These are phyloP conservation scores for Zancudomyces culisetae DNA, from an alignment of 371 early-diverging fungal genomes.

Conservation along the genomic window DNA sequence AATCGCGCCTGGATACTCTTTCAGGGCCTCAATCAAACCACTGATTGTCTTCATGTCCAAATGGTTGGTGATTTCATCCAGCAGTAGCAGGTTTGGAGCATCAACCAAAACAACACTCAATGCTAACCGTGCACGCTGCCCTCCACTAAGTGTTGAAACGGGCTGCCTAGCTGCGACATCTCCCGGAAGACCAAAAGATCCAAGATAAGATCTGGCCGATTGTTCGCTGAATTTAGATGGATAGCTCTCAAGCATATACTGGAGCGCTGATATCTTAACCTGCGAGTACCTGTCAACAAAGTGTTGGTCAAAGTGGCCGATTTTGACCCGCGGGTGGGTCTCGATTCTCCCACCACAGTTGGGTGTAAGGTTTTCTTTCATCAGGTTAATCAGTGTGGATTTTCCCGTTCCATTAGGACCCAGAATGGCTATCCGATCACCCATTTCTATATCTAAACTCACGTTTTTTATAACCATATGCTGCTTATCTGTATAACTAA, in stretches of 20 bases:
- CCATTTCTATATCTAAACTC: constrained; percentile 85
- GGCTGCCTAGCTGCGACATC: constrained; percentile 73
- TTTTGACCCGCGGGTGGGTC: constrained; percentile 71
- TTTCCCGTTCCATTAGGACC: constrained; percentile 92
- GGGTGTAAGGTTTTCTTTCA: constrained; percentile 56
- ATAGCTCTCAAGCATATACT: constrained; percentile 30
- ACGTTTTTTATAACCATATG: constrained; percentile 61
- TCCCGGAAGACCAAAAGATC: constrained; percentile 85
- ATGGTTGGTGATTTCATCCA: constrained; percentile 96
- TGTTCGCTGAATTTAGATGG: constrained; percentile 34
- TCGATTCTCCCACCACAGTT: constrained; percentile 73
- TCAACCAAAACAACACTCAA: constrained; percentile 79
- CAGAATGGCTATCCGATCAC: constrained; percentile 86
- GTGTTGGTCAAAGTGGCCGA: constrained; percentile 96
- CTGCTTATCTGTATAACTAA: constrained; percentile 57
- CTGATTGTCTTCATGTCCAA: constrained; percentile 91
- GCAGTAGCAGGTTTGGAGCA: constrained; percentile 80
- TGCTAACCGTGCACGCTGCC: constrained; percentile 86
- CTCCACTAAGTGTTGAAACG: constrained; percentile 77
- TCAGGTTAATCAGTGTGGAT: constrained; percentile 59
- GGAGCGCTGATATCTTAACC: constrained; percentile 23
- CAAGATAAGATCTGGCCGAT: constrained; percentile 61
- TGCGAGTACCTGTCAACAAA: constrained; percentile 79
- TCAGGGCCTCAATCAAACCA: constrained; percentile 84
- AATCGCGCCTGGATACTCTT: constrained; percentile 81